Percentiles rank a stretch among this genome's conserved stretches.
Conservation (phyloP, 768 basidiomycete genomes). For the Psilocybe cyanescens region DNA sequence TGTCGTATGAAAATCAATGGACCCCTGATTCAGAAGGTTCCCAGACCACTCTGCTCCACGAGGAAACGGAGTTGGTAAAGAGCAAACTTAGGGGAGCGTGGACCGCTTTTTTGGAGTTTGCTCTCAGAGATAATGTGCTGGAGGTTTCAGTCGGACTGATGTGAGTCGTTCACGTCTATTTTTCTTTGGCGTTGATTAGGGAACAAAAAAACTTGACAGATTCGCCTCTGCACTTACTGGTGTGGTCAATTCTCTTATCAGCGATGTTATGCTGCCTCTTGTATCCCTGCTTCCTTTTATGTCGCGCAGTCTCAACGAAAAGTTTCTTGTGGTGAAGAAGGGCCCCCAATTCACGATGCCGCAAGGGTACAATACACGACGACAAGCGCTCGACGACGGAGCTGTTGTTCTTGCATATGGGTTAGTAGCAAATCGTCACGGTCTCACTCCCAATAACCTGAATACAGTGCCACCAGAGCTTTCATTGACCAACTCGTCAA, state of each 20-base stretch:
- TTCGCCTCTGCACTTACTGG: constrained; percentile 44
- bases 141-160: constrained; percentile 51
- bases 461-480: constrained; percentile 18
- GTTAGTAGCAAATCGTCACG: constrained; percentile 11
- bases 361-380: constrained; percentile 44
- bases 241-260: constrained; percentile 46
- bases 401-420: constrained; percentile 44
- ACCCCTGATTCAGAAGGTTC: constrained; percentile 13
- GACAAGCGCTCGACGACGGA: constrained; percentile 48
- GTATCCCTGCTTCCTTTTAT: constrained; percentile 47
- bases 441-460: not conserved
- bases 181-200: not conserved
- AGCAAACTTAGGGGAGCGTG: constrained; percentile 28
- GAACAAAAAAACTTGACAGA: constrained; percentile 11
- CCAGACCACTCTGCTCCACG: constrained; percentile 20
- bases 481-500: constrained; percentile 42
- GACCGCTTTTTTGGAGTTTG: constrained; percentile 34
- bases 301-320: constrained; percentile 44
- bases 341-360: constrained; percentile 31
- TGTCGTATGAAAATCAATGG: constrained; percentile 16
- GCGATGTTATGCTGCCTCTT: constrained; percentile 44
- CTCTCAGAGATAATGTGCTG: constrained; percentile 46
- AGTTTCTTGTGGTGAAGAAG: constrained; percentile 40
- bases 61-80: constrained; percentile 23
- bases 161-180: constrained; percentile 21